Percentiles rank a stretch among this genome's conserved stretches.
Evolutionary conservation across 2,329 filamentous ascomycete species (phyloP).

Genomic region (Cercospora sesami): DNA sequence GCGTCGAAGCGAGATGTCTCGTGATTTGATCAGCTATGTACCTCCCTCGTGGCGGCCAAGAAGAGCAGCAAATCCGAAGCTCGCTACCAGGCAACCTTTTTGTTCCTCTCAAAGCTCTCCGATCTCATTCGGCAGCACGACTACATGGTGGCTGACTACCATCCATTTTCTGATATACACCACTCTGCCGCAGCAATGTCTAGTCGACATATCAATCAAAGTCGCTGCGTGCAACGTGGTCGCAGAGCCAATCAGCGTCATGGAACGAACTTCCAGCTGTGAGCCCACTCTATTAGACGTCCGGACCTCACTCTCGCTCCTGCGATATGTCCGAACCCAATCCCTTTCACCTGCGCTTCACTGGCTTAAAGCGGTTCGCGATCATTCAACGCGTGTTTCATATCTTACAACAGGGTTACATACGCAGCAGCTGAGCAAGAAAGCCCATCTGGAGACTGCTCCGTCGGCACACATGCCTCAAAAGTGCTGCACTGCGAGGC

Average conservation of each 20-base stretch:
- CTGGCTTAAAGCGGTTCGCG: not conserved
- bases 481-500: not conserved
- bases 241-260: not conserved
- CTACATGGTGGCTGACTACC: not conserved
- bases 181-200: not conserved
- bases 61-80: not conserved
- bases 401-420: not conserved
- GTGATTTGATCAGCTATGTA: not conserved
- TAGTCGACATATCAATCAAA: not conserved
- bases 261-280: not conserved
- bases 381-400: not conserved
- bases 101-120: slow-evolving; percentile 8
- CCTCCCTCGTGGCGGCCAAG: not conserved
- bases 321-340: not conserved
- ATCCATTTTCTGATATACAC: not conserved
- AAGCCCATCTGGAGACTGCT: not conserved
- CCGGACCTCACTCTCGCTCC: not conserved
- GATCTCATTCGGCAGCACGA: slow-evolving; percentile 4
- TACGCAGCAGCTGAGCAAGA: not conserved
- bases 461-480: slow-evolving; percentile 3
- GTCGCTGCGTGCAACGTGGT: not conserved
- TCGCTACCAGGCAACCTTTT: slow-evolving; percentile 16
- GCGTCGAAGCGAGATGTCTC: slow-evolving; percentile 14
- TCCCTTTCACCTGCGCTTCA: not conserved
- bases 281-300: not conserved